A percentile compares a stretch with the other conserved stretches of the same genome.
Conservation (phyloP, 768 basidiomycete genomes). For the Porphyrellus cyaneotinctus region DNA sequence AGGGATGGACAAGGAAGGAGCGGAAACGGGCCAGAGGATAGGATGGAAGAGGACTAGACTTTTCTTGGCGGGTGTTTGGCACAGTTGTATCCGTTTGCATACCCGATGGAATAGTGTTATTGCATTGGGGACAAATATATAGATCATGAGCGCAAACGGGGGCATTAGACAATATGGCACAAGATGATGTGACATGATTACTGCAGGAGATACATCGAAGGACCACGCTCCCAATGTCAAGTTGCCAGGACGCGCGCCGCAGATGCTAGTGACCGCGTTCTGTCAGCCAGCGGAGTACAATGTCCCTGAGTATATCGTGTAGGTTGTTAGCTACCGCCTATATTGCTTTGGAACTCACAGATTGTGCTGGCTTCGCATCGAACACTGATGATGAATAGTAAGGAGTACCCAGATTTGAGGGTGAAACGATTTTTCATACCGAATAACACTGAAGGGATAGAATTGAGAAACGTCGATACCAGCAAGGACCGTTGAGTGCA, state of each 20-base stretch:
- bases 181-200: background rate
- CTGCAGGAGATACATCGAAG: background rate
- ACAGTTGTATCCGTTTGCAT: background rate
- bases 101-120: background rate
- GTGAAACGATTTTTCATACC: slow-evolving; percentile 38
- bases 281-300: slow-evolving; percentile 84
- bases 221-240: background rate
- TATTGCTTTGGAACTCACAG: slow-evolving; percentile 45
- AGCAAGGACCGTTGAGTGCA: slow-evolving; percentile 9
- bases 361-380: slow-evolving; percentile 95
- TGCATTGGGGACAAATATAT: background rate
- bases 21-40: slow-evolving; percentile 36
- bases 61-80: background rate
- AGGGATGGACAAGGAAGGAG: slow-evolving; percentile 35
- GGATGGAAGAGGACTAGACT: slow-evolving; percentile 76
- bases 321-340: background rate
- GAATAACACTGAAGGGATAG: slow-evolving; percentile 63
- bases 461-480: background rate
- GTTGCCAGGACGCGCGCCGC: background rate
- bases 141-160: background rate
- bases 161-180: background rate
- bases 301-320: slow-evolving; percentile 49
- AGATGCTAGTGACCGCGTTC: slow-evolving; percentile 58
- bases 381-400: slow-evolving; percentile 55
- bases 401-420: background rate